phyloP scores from a whole-genome alignment of 768 basidiomycete genomes.

The Lactifluus piperatus region DNA sequence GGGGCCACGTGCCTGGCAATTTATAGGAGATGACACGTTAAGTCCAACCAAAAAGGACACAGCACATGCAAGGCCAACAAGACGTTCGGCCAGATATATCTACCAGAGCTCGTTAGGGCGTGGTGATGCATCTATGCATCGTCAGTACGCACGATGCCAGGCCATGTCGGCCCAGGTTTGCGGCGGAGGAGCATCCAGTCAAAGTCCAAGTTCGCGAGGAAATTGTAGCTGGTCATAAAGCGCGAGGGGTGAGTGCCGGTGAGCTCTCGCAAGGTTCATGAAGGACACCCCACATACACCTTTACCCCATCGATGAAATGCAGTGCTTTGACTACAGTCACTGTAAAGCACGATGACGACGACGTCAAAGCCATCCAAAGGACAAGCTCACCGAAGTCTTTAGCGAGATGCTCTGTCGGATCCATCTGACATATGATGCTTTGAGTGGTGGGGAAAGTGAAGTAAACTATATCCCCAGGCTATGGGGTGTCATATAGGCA shows the following conservation, averaged over 20 bases:
- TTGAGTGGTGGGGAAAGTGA: not conserved
- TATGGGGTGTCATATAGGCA: not conserved
- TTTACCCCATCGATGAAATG: conserved; percentile 11
- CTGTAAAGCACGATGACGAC: not conserved
- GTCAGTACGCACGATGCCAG: not conserved
- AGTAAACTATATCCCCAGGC: not conserved
- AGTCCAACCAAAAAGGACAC: conserved; percentile 2
- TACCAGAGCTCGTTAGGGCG: not conserved
- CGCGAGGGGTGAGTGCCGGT: not conserved
- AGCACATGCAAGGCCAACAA: conserved; percentile 7
- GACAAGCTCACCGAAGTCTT: not conserved
- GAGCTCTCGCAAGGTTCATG: not conserved
- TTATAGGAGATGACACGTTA: not conserved
- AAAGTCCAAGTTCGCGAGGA: conserved; percentile 8
- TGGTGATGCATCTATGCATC: not conserved
- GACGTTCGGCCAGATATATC: conserved; percentile 4
- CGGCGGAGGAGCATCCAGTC: conserved; percentile 5
- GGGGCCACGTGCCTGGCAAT: conserved; percentile 4
- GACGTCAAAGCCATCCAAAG: not conserved
- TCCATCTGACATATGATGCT: not conserved
- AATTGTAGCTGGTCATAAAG: not conserved
- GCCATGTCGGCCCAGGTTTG: not conserved
- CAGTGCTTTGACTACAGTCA: conserved; percentile 6
- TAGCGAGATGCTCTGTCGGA: not conserved
- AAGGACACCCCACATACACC: not conserved